Conservation (phyloP, 306 rosid species). For the Lathyrus oleraceus region DNA sequence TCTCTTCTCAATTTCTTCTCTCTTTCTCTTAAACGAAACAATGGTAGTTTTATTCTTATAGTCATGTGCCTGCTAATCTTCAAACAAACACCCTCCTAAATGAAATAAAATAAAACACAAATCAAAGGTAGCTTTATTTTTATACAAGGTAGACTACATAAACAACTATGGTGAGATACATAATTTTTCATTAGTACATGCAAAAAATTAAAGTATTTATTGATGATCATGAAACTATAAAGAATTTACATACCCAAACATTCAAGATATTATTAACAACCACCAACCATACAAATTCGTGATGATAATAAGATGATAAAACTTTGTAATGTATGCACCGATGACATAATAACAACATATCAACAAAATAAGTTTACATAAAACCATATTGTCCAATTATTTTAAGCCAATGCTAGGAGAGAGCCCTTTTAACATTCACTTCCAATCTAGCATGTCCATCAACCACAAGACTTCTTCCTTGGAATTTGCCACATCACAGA, state of each 20-base stretch:
- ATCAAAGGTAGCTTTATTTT: neutral
- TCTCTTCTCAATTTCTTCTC: too few species aligned
- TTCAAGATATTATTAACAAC: constrained; percentile 15
- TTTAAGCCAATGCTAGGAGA: constrained; percentile 5
- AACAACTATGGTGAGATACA: neutral
- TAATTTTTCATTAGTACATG: neutral
- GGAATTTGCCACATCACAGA: constrained; percentile 84
- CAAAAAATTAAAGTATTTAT: neutral
- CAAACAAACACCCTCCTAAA: too few species aligned
- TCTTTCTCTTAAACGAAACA: too few species aligned
- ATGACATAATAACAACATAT: neutral
- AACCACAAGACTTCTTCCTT: constrained; percentile 92
- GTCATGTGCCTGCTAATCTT: too few species aligned
- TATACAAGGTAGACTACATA: neutral
- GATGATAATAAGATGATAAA: constrained; percentile 10
- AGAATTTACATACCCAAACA: constrained; percentile 30
- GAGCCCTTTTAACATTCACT: constrained; percentile 46
- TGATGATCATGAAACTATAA: neutral
- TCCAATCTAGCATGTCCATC: constrained; percentile 95
- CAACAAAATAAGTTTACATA: constrained; percentile 19
- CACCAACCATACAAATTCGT: constrained; percentile 13
- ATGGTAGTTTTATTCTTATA: too few species aligned
- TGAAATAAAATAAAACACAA: neutral
- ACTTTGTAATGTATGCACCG: constrained; percentile 1
- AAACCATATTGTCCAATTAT: constrained; percentile 19